Evolutionary conservation across 2,329 filamentous ascomycete genomes (phyloP).

Genomic region (Coniochaeta sp.): DNA sequence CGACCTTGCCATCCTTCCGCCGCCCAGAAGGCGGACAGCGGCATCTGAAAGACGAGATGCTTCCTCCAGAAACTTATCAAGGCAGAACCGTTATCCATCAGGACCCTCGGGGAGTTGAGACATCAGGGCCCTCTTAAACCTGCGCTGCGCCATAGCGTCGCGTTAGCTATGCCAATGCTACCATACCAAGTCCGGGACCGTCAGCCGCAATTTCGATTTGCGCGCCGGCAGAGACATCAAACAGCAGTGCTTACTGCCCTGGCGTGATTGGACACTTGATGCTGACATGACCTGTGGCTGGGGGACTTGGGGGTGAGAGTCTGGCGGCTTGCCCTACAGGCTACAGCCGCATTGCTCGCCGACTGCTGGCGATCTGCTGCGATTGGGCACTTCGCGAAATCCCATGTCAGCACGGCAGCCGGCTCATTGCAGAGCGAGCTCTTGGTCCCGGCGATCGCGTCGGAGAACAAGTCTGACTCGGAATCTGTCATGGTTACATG

Average conservation of each 20-base stretch:
- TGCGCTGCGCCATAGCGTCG: neutral
- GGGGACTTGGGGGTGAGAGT: too few relatives aligned
- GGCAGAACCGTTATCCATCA: too few relatives aligned
- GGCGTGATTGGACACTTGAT: too few relatives aligned
- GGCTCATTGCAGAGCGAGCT: neutral
- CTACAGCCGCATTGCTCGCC: neutral
- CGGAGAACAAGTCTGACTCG: too few relatives aligned
- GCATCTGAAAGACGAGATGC: too few relatives aligned
- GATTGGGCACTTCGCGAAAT: neutral
- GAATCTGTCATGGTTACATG: too few relatives aligned
- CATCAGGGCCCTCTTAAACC: neutral
- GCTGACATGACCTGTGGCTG: too few relatives aligned
- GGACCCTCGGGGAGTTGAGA: neutral
- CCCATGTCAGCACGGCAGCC: neutral
- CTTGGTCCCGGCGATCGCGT: too few relatives aligned
- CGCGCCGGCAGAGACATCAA: too few relatives aligned
- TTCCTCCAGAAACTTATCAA: too few relatives aligned
- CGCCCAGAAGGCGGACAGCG: too few relatives aligned
- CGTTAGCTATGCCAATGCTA: neutral
- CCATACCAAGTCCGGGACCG: neutral
- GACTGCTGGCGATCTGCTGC: neutral
- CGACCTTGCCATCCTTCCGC: neutral
- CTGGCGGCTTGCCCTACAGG: neutral
- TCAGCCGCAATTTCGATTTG: neutral
- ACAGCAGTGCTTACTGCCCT: too few relatives aligned